Evolutionary conservation across 164 flowering plant species (phyloP).

Genomic region (Pachysandra terminalis): DNA sequence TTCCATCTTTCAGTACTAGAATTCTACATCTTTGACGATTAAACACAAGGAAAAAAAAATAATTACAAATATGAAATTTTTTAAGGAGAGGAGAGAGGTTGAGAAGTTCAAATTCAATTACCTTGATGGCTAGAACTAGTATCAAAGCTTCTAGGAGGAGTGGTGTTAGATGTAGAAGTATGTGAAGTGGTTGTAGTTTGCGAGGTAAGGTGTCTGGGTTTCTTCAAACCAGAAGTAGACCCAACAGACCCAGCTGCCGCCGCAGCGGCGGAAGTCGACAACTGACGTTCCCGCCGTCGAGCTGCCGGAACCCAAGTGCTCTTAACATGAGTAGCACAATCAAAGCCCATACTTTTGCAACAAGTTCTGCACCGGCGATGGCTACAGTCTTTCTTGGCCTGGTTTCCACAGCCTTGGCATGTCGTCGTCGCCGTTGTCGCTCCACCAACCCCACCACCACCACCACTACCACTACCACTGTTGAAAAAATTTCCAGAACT

Average conservation of each 20-base stretch:
- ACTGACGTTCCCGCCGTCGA: constrained; percentile 74
- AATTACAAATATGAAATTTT: background rate
- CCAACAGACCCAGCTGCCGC: constrained; percentile 43
- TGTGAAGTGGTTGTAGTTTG: constrained; percentile 70
- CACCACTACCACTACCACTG: constrained; percentile 8
- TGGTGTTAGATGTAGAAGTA: constrained; percentile 84
- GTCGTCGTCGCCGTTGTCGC: constrained; percentile 27
- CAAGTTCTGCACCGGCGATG: constrained; percentile 92
- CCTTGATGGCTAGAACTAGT: constrained; percentile 86
- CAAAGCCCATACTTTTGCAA: constrained; percentile 87
- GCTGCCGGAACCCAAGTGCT: constrained; percentile 99
- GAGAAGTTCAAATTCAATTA: constrained; percentile 8
- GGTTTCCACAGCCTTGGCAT: constrained; percentile 94
- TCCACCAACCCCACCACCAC: constrained; percentile 24
- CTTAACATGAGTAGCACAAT: constrained; percentile 86
- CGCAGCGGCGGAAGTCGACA: constrained; percentile 26
- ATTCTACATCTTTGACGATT: too few relatives aligned
- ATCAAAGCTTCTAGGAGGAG: constrained; percentile 89
- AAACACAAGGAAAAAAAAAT: background rate
- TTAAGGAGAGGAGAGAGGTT: background rate
- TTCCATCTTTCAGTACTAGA: background rate
- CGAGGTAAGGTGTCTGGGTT: constrained; percentile 64
- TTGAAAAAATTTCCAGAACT: constrained; percentile 20
- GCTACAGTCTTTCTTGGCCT: constrained; percentile 89
- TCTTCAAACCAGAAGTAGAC: constrained; percentile 68